A percentile compares a stretch with the other conserved stretches of the same genome.
Evolutionary conservation across 345 rosid genomes (phyloP).

Genomic region (Lepidium didymum): DNA sequence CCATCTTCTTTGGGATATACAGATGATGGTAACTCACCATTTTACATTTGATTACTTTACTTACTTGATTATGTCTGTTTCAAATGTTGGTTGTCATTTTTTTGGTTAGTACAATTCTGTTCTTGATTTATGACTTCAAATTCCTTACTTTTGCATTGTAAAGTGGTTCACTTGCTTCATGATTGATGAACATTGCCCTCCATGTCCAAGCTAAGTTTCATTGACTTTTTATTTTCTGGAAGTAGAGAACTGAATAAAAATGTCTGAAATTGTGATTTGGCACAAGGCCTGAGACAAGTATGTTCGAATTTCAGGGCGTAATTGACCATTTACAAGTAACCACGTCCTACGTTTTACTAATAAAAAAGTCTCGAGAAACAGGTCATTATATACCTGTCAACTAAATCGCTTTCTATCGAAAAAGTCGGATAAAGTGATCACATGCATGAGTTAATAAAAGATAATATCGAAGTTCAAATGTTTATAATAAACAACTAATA

Average conservation of each 20-base stretch:
- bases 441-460: not conserved
- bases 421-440: too few species aligned
- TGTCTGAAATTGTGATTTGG: not conserved
- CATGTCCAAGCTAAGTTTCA: not conserved
- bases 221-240: not conserved
- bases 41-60: not conserved
- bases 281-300: not conserved
- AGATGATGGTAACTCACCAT: constrained; percentile 21
- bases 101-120: not conserved
- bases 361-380: not conserved
- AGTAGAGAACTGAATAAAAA: not conserved
- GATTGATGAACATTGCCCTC: not conserved
- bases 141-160: not conserved
- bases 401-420: too few species aligned
- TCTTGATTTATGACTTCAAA: not conserved
- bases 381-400: not conserved
- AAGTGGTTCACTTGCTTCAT: not conserved
- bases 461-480: not conserved
- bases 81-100: not conserved
- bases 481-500: not conserved
- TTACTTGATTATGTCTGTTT: not conserved
- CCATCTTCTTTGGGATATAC: constrained; percentile 23
- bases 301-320: not conserved
- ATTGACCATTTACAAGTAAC: not conserved
- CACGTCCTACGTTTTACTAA: not conserved